These are phyloP conservation scores for Trichoderma asperelloides DNA, from an alignment of 495 filamentous ascomycete genomes.

Conservation along the genomic window DNA sequence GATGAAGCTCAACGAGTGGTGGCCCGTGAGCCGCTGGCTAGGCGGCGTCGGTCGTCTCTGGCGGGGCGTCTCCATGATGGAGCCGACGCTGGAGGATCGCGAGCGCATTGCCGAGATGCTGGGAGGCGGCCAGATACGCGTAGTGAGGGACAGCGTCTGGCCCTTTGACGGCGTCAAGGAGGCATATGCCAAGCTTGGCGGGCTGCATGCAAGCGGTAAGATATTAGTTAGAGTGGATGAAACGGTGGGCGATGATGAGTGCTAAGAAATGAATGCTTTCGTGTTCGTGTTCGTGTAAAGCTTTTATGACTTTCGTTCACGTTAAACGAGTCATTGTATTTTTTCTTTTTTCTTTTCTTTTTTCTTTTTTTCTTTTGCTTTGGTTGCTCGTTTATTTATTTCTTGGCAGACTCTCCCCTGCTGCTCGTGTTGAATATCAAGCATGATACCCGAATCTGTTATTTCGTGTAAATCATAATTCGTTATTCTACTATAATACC, in stretches of 20 bases:
- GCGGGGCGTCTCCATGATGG: slow-evolving; percentile 19
- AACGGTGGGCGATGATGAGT: slow-evolving; percentile 9
- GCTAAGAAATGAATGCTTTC: not conserved
- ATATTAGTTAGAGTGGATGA: slow-evolving; percentile 20
- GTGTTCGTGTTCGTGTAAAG: not conserved
- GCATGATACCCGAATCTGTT: not conserved
- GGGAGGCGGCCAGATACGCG: slow-evolving; percentile 21
- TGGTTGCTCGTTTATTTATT: no score
- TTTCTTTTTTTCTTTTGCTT: no score
- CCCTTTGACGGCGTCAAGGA: slow-evolving; percentile 22
- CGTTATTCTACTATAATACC: not conserved
- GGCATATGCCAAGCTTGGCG: slow-evolving; percentile 21
- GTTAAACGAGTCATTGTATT: no score
- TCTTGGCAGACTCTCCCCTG: not conserved
- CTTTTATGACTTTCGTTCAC: not conserved
- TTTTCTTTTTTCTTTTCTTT: no score
- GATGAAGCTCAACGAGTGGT: slow-evolving; percentile 22
- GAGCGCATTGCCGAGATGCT: slow-evolving; percentile 21
- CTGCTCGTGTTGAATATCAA: not conserved
- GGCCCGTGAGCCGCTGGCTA: slow-evolving; percentile 21
- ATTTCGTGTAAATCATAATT: not conserved
- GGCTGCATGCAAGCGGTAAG: slow-evolving; percentile 24
- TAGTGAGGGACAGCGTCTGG: slow-evolving; percentile 23
- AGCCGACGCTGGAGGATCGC: slow-evolving; percentile 21
- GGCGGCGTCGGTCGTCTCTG: slow-evolving; percentile 24